Conservation (phyloP, 1,139 yeast genomes). For the Pneumocystis wakefieldiae region DNA sequence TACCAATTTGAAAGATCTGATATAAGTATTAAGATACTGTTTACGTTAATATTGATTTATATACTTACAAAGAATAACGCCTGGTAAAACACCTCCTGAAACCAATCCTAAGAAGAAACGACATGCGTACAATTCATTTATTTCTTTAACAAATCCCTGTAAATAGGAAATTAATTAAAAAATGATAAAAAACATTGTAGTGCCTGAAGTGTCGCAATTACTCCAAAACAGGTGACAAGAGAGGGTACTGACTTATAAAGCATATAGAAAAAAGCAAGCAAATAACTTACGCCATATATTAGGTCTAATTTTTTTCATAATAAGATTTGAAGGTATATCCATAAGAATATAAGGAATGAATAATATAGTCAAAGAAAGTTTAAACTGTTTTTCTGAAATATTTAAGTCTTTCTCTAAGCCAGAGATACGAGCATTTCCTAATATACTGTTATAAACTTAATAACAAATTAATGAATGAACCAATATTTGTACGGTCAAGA, state of each 20-base stretch:
- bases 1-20: slow-evolving; percentile 36
- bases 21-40: neutral
- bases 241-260: slow-evolving; percentile 5
- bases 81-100: slow-evolving; percentile 52
- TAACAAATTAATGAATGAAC: neutral
- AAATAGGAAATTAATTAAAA: neutral
- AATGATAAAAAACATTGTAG: neutral
- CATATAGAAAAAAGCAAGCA: neutral
- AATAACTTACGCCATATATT: slow-evolving; percentile 36
- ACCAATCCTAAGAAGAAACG: slow-evolving; percentile 44
- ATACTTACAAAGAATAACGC: slow-evolving; percentile 39
- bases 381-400: slow-evolving; percentile 45
- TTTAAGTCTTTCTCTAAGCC: slow-evolving; percentile 42
- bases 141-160: slow-evolving; percentile 46
- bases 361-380: slow-evolving; percentile 44
- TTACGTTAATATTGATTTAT: neutral
- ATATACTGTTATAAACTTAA: slow-evolving; percentile 18
- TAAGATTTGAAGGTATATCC: slow-evolving; percentile 51
- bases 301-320: slow-evolving; percentile 45
- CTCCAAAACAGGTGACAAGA: slow-evolving; percentile 34
- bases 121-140: slow-evolving; percentile 43
- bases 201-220: slow-evolving; percentile 20
- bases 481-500: slow-evolving; percentile 37
- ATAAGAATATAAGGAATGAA: slow-evolving; percentile 55
- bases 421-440: slow-evolving; percentile 53